Conservation (phyloP, 164 flowering plant species). For the Kalanchoe fedtschenkoi region DNA sequence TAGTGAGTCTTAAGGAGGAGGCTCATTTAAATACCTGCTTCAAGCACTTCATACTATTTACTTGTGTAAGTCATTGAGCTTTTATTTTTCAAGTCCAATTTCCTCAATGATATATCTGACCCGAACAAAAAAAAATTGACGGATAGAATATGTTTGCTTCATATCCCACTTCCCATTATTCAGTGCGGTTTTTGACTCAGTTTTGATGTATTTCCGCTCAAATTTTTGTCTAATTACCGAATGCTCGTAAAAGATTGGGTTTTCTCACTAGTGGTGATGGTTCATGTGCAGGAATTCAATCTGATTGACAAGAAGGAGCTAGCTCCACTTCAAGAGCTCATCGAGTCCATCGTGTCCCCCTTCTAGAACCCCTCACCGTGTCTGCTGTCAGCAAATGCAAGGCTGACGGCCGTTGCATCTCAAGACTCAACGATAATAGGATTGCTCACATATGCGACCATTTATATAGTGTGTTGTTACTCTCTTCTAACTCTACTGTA, state of each 20-base stretch:
- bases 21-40: slow-evolving; percentile 99
- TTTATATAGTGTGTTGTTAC: not conserved
- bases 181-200: no score
- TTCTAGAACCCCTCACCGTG: slow-evolving; percentile 26
- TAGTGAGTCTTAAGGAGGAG: slow-evolving; percentile 95
- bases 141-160: no score
- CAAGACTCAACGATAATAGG: not conserved
- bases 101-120: not conserved
- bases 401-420: not conserved
- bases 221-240: no score
- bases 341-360: slow-evolving; percentile 72
- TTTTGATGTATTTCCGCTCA: no score
- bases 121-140: no score
- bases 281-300: slow-evolving; percentile 68
- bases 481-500: not conserved
- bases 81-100: not conserved
- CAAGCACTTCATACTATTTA: slow-evolving; percentile 97
- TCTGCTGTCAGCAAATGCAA: not conserved
- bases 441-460: not conserved
- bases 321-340: slow-evolving; percentile 95
- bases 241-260: not conserved
- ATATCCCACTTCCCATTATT: no score
- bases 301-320: slow-evolving; percentile 98
- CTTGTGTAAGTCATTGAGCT: slow-evolving; percentile 52
- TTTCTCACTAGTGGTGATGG: not conserved